Conservation (phyloP, 108 stramenopile species). For the Cyclotella cryptica region DNA sequence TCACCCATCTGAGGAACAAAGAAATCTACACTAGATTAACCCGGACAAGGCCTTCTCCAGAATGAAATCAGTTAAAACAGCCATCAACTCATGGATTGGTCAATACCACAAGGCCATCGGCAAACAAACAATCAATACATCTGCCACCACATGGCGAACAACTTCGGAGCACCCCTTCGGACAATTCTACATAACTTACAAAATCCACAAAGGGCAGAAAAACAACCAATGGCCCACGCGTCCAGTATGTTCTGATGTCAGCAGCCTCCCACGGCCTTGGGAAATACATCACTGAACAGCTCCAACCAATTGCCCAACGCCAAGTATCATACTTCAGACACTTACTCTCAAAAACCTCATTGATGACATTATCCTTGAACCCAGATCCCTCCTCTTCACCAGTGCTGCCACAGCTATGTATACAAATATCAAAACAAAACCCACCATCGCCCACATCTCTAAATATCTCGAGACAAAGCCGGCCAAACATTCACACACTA, state of each 20-base stretch:
- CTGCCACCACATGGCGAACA: neutral
- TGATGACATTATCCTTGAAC: neutral
- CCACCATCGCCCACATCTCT: too few relatives aligned
- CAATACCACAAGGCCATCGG: neutral
- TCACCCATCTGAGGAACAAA: neutral
- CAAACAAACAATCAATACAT: neutral
- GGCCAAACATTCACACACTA: conserved; percentile 5
- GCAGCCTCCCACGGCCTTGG: conserved; percentile 6
- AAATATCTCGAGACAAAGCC: conserved; percentile 2
- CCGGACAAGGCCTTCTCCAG: neutral
- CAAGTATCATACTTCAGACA: conserved; percentile 13
- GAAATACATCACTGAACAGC: neutral
- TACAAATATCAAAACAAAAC: conserved; percentile 47
- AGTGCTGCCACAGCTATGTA: conserved; percentile 45
- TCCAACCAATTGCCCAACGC: conserved; percentile 3
- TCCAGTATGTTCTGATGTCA: conserved; percentile 18
- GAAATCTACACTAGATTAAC: neutral
- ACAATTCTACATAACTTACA: neutral
- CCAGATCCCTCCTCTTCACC: conserved; percentile 23
- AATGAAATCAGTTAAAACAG: neutral
- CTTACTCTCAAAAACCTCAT: neutral
- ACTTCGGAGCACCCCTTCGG: neutral
- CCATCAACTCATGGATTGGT: neutral
- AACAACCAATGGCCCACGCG: neutral
- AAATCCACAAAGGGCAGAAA: too few relatives aligned